These are phyloP conservation scores for Kwoniella dendrophila DNA, from an alignment of 768 basidiomycete species.

Conservation along the genomic window DNA sequence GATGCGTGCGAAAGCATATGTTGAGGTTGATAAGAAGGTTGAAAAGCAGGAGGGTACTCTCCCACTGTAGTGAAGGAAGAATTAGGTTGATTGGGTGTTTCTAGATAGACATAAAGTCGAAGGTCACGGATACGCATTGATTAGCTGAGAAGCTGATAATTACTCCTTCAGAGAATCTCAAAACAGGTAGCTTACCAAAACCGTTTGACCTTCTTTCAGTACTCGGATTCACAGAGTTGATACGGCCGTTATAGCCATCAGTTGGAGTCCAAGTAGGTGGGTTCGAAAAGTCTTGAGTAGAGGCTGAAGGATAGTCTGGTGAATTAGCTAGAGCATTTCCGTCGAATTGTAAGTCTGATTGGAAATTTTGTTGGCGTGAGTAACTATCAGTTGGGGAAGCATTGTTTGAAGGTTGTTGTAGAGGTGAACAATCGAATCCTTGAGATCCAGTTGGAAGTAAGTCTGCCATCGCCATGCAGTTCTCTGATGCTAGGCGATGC, in stretches of 20 bases:
- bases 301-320: slow-evolving; percentile 11
- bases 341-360: slow-evolving; percentile 12
- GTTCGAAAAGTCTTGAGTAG: not conserved
- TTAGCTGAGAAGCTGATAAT: too few species aligned
- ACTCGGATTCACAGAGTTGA: slow-evolving; percentile 9
- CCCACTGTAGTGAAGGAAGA: slow-evolving; percentile 1
- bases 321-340: slow-evolving; percentile 1
- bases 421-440: slow-evolving; percentile 2
- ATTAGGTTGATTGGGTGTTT: not conserved
- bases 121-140: not conserved
- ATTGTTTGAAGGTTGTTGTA: not conserved
- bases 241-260: slow-evolving; percentile 5
- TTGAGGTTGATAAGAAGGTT: not conserved
- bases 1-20: slow-evolving; percentile 29
- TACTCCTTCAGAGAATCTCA: too few species aligned
- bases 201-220: slow-evolving; percentile 1
- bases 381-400: slow-evolving; percentile 1
- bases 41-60: slow-evolving; percentile 5
- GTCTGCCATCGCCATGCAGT: slow-evolving; percentile 11
- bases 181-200: not conserved
- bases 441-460: not conserved
- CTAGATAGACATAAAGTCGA: not conserved
- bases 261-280: slow-evolving; percentile 2
- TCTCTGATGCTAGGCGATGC: not conserved
- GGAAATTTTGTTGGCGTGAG: not conserved